Conservation (phyloP, 2,329 filamentous ascomycete genomes). For the Fusarium sp. region DNA sequence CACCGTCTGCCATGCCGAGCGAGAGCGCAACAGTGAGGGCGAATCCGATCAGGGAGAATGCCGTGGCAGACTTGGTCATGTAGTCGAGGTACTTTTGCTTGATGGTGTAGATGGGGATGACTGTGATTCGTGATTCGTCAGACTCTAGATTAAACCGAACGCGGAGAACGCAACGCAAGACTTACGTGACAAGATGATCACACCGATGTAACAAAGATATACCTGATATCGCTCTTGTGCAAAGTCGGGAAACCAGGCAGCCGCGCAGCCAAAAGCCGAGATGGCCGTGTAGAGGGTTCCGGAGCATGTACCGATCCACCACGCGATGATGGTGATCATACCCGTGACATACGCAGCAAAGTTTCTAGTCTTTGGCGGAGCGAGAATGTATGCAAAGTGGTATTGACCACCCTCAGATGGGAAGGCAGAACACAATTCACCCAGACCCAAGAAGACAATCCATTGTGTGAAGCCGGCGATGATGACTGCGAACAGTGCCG, state of each 20-base stretch:
- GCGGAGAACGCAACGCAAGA: too few species aligned
- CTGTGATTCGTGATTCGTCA: rapidly evolving
- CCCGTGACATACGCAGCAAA: not conserved
- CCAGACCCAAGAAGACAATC: not conserved
- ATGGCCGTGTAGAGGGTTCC: not conserved
- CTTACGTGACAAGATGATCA: not conserved
- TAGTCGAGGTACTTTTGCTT: not conserved
- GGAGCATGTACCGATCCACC: not conserved
- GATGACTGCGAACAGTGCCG: not conserved
- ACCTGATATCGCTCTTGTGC: not conserved
- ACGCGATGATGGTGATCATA: not conserved
- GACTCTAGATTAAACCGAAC: rapidly evolving
- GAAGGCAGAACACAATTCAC: not conserved
- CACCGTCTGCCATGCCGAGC: not conserved
- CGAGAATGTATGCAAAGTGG: not conserved
- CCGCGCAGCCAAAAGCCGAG: not conserved
- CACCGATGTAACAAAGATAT: not conserved
- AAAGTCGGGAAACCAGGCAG: not conserved
- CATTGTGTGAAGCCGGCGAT: not conserved
- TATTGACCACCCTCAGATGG: not conserved
- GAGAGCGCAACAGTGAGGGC: not conserved
- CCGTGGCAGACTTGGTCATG: not conserved
- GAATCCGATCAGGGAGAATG: not conserved
- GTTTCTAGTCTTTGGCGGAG: not conserved
- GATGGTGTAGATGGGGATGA: not conserved